Conservation (phyloP, 1,284 basidiomycete species). For the Pholiota adiposa region DNA sequence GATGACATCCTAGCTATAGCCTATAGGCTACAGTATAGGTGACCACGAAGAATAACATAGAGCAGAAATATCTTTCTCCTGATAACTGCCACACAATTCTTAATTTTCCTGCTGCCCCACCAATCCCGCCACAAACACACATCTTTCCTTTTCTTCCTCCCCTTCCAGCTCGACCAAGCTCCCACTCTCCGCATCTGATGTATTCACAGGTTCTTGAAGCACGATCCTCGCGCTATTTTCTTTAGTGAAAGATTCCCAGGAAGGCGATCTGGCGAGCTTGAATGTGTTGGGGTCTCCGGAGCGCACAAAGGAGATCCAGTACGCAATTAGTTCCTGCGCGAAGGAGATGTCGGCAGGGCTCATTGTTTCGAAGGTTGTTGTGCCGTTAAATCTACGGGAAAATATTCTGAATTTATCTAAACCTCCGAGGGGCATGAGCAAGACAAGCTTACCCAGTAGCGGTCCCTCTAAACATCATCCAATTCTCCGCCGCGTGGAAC, state of each 20-base stretch:
- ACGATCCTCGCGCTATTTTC: constrained; percentile 41
- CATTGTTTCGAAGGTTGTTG: constrained; percentile 34
- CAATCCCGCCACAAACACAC: constrained; percentile 39
- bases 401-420: too few relatives aligned
- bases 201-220: constrained; percentile 42
- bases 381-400: constrained; percentile 48
- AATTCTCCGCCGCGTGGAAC: constrained; percentile 60
- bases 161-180: constrained; percentile 47
- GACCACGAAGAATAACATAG: too few relatives aligned
- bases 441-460: constrained; percentile 51
- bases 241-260: constrained; percentile 37
- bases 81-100: background rate
- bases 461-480: constrained; percentile 65
- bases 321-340: constrained; percentile 58
- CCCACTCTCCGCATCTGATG: constrained; percentile 41
- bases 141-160: constrained; percentile 41
- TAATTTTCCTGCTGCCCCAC: constrained; percentile 38
- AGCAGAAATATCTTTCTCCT: background rate
- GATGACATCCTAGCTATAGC: too few relatives aligned
- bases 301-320: constrained; percentile 65
- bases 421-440: too few relatives aligned
- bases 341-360: constrained; percentile 49
- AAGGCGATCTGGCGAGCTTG: constrained; percentile 51
- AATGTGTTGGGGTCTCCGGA: constrained; percentile 52
- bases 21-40: too few relatives aligned